A percentile compares a stretch with the other conserved stretches of the same genome.
phyloP scores from a whole-genome alignment of 2,329 filamentous ascomycete genomes.

The Epichloe typhina region DNA sequence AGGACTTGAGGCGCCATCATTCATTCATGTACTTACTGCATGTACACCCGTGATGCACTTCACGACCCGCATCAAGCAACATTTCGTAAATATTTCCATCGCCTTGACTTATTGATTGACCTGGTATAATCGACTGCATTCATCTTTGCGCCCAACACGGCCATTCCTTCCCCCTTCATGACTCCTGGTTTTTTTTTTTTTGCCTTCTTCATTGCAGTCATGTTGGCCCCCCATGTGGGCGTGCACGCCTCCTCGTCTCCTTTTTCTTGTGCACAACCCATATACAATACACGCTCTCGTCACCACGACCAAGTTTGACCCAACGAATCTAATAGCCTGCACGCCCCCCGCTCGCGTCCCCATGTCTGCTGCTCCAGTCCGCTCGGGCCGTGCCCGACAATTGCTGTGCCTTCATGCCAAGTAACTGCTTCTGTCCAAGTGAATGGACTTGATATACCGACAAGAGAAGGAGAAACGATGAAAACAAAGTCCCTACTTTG shows the following conservation, averaged over 20 bases:
- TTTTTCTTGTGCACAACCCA: neutral
- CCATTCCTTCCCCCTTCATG: neutral
- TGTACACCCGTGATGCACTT: too few relatives aligned
- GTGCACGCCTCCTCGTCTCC: neutral
- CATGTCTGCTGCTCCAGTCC: too few relatives aligned
- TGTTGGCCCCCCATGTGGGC: neutral
- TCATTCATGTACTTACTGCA: too few relatives aligned
- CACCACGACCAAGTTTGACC: neutral
- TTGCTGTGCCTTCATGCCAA: neutral
- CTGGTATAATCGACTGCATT: conserved; percentile 1
- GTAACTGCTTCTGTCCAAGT: neutral
- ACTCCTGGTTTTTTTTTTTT: neutral
- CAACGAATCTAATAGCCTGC: neutral
- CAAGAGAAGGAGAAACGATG: neutral
- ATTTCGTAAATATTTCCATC: neutral
- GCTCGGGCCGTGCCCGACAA: too few relatives aligned
- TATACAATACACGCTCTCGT: neutral
- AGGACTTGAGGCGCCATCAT: too few relatives aligned
- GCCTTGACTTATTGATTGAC: neutral
- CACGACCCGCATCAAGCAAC: neutral
- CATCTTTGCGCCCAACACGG: neutral
- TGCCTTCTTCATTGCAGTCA: neutral
- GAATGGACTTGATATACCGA: neutral
- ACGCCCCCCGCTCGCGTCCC: too few relatives aligned
- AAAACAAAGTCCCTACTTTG: neutral